Evolutionary conservation across 495 filamentous ascomycete species (phyloP), one percentile per base, ranked within the genome.

Genomic region (Echria macrotheca): DNA sequence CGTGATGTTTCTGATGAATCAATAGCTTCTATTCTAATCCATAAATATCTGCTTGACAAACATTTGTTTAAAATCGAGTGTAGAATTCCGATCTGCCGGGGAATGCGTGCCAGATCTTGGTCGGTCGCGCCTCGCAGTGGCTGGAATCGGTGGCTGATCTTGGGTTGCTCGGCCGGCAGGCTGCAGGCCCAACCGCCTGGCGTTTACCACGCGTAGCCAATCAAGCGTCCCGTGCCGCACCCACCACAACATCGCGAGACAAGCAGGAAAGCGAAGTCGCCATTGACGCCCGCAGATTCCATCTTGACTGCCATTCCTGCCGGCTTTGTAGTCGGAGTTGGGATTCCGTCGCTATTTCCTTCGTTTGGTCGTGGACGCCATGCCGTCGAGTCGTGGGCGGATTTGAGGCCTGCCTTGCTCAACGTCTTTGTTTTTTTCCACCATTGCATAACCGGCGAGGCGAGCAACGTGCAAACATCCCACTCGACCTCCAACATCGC

Each of bases 211-310:
- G 56, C 50, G 54, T 37, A 50, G 50, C 61, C 63, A 61, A 62
- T 58, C 56, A 61, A 52, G 7, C 11, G 38, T 22, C 31, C 24
- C 17, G 12, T 43, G 21, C 39, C 19, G 57, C 53, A 58, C 52
- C 58, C 49, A 64, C 60, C 63, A 66, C 56, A 64, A 66, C 63
- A 64, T 64, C 52, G 58, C 56, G 53, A 52, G 52, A 50, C 49
- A 53, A 37, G 21, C 33, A 37, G 47, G 47, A 26, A n/a, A 52
- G 42, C 22, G 46, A 49, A 35, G 33, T 28, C 44, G 36, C 47
- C 47, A 40, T 22, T 47, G 53, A 53, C 45, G 47, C 50, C 50
- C 21, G 12, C 18, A 17, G 32, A 36, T 4, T 36, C 32, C 47
- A 19, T 37, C 42, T 36, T 60, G 40, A 25, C 38, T 40, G 52